These are phyloP conservation scores for Phaeotremella fagi DNA, from an alignment of 768 basidiomycete genomes.

Conservation along the genomic window DNA sequence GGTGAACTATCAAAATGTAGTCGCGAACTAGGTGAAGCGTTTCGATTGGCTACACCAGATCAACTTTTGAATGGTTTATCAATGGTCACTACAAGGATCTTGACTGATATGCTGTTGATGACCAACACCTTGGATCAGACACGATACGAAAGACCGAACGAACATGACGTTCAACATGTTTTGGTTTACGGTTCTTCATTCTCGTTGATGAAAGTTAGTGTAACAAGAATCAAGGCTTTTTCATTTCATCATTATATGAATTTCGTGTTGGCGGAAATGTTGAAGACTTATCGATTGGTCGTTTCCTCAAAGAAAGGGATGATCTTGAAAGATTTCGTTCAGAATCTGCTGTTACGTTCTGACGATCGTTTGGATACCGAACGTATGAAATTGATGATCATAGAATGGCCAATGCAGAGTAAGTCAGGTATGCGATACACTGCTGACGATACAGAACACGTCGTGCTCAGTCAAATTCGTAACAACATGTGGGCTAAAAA, in stretches of 20 bases:
- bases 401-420: slow-evolving; percentile 90
- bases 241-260: slow-evolving; percentile 40
- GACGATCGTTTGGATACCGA: slow-evolving; percentile 58
- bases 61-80: slow-evolving; percentile 52
- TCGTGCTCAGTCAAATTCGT: slow-evolving; percentile 69
- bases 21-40: slow-evolving; percentile 83
- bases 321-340: slow-evolving; percentile 58
- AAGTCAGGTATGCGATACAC: slow-evolving; percentile 32
- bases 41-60: slow-evolving; percentile 56
- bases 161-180: slow-evolving; percentile 18
- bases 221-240: slow-evolving; percentile 22
- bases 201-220: slow-evolving; percentile 18
- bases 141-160: slow-evolving; percentile 11
- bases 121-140: slow-evolving; percentile 27
- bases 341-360: slow-evolving; percentile 50
- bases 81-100: slow-evolving; percentile 20
- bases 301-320: background rate
- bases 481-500: slow-evolving; percentile 97
- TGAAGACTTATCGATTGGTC: slow-evolving; percentile 14
- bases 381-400: slow-evolving; percentile 64
- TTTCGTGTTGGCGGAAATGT: slow-evolving; percentile 28
- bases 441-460: slow-evolving; percentile 24
- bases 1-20: slow-evolving; percentile 82
- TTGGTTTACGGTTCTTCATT: slow-evolving; percentile 14
- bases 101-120: slow-evolving; percentile 28